Base-by-base conservation (phyloP, 2,329 filamentous ascomycete species). In the Daldinia sp. region DNA sequence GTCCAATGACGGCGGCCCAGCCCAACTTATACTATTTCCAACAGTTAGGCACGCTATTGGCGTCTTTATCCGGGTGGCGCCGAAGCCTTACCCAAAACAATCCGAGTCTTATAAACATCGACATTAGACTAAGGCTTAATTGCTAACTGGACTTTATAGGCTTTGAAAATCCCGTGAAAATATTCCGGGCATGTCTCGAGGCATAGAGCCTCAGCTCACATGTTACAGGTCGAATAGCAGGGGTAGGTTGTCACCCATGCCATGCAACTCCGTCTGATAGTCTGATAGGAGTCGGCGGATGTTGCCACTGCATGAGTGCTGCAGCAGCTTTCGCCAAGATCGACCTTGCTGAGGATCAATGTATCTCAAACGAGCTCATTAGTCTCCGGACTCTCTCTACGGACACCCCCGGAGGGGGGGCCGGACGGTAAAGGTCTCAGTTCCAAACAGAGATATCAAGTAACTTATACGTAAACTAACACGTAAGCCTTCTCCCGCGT, bases 401-500 rank as follows among this genome's bases (percentile, higher is more conserved):
- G 61, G 51, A 65, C 58, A 66, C 66, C 46, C 68, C 66, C 37
- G 35, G 60, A 60, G 41, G 5, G 4, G 53, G 46, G 44, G n/a
- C 48, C 63, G 63, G 60, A 64, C 63, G 53, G 28, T 39, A 64
- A 64, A 33, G 56, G 67, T 69, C 64, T 70, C 69, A 67, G 65
- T 72, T 56, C 59, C 42, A 68, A 61, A 64, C 53, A 61, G 44
- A 60, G 50, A 67, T 67, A 72, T 70, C 62, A 65, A 70, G 64
- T 70, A 70, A 51, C 67, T 70, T 65, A 61, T 60, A 70, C 69
- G 69, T 72, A 72, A 71, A 71, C 57, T 66, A 62, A 64, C 66
- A 71, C 69, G 69, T 71, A 69, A 66, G 37, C 65, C n/a, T 58
- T 50, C 53, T 37, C 46, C 15, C 28, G 51, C 26, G 20, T 37